Conservation (phyloP, 768 basidiomycete species). For the Mycena leptocephala region DNA sequence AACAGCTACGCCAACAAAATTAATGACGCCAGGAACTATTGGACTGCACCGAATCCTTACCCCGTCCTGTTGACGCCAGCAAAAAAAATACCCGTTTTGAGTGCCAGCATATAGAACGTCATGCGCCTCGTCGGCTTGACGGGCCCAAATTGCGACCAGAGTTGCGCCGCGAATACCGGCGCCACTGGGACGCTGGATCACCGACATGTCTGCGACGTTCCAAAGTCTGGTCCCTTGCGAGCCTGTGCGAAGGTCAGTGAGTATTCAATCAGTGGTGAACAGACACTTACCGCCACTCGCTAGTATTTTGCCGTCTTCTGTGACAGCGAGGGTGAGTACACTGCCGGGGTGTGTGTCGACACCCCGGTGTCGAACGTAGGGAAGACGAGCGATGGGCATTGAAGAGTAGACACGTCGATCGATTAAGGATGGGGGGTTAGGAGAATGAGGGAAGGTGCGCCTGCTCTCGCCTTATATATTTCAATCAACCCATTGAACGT, state of each 20-base stretch:
- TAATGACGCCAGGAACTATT: not conserved
- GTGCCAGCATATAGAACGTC: too few relatives aligned
- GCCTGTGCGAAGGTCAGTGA: too few relatives aligned
- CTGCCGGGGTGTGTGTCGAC: too few relatives aligned
- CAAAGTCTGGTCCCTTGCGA: too few relatives aligned
- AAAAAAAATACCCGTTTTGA: too few relatives aligned
- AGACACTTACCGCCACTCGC: conserved; percentile 21
- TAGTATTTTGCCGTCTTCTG: conserved; percentile 15
- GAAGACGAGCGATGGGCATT: conserved; percentile 11
- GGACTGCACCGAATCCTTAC: not conserved
- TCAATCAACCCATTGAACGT: not conserved
- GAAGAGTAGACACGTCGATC: not conserved
- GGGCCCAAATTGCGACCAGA: too few relatives aligned
- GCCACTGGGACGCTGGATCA: too few relatives aligned
- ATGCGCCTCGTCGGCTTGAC: too few relatives aligned
- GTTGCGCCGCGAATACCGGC: too few relatives aligned
- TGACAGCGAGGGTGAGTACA: conserved; percentile 16
- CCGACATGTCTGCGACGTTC: too few relatives aligned
- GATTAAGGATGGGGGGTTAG: not conserved
- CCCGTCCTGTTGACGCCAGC: too few relatives aligned
- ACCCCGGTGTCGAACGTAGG: conserved; percentile 16
- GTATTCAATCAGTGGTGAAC: not conserved
- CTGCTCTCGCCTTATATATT: not conserved
- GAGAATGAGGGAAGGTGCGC: not conserved
- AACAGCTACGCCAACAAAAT: conserved; percentile 7